These are phyloP conservation scores for Pyrenophora teres DNA, from an alignment of 2,329 filamentous ascomycete genomes.

Conservation along the genomic window DNA sequence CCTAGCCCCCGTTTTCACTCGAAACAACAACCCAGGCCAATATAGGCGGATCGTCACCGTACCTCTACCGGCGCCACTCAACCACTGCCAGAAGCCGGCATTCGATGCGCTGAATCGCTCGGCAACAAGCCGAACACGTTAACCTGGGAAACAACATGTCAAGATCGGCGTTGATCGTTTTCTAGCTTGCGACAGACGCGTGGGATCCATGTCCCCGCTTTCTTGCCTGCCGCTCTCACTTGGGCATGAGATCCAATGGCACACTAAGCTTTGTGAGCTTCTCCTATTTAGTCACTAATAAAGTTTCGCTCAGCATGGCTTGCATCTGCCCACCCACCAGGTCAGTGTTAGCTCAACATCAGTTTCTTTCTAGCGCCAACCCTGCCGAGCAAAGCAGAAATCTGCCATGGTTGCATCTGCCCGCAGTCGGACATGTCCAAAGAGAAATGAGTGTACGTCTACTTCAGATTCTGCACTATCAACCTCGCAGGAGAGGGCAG, in stretches of 20 bases:
- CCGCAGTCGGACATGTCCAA: too few relatives aligned
- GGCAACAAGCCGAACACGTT: not conserved
- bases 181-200: not conserved
- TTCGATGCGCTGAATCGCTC: not conserved
- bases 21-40: not conserved
- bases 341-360: too few relatives aligned
- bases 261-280: not conserved
- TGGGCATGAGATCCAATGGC: not conserved
- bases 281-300: not conserved
- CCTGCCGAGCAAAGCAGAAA: too few relatives aligned
- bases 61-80: not conserved
- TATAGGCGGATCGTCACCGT: slow-evolving; percentile 2
- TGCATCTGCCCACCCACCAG: too few relatives aligned
- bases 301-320: too few relatives aligned
- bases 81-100: not conserved
- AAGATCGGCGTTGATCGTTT: not conserved
- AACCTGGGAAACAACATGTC: too few relatives aligned
- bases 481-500: too few relatives aligned
- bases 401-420: too few relatives aligned
- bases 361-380: too few relatives aligned
- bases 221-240: not conserved
- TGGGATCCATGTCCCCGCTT: not conserved
- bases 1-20: not conserved
- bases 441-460: too few relatives aligned
- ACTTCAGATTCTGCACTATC: too few relatives aligned